phyloP scores from a whole-genome alignment of 106 monocot species.

The Hemerocallis citrina region DNA sequence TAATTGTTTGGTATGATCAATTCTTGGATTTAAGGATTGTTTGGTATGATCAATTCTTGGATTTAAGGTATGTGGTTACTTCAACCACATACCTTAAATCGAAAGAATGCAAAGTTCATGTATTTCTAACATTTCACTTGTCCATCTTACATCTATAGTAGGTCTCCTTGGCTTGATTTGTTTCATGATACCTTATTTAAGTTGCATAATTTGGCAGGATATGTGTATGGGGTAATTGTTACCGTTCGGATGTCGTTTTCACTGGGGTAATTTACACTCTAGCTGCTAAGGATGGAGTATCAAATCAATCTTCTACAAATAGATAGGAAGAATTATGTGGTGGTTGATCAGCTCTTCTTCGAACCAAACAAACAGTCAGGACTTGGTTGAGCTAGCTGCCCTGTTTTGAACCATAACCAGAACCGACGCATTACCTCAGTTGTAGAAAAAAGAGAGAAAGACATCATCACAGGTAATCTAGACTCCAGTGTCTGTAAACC shows the following conservation, averaged over 20 bases:
- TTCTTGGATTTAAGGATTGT: too few relatives aligned
- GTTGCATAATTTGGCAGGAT: too few relatives aligned
- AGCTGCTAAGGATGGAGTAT: background rate
- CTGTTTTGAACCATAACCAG: constrained; percentile 1
- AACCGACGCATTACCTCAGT: background rate
- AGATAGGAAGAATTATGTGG: background rate
- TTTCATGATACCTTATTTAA: too few relatives aligned
- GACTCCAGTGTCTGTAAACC: background rate
- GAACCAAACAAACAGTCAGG: background rate
- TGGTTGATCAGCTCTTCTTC: constrained; percentile 8
- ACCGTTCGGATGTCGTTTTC: constrained; percentile 5
- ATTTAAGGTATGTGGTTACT: too few relatives aligned
- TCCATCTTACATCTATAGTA: too few relatives aligned
- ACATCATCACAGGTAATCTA: background rate
- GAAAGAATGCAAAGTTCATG: too few relatives aligned
- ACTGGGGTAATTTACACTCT: constrained; percentile 4
- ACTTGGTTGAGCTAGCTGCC: constrained; percentile 2
- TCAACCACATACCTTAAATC: too few relatives aligned
- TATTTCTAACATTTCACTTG: too few relatives aligned
- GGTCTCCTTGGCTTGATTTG: too few relatives aligned
- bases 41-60: too few relatives aligned
- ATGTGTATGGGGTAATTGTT: too few relatives aligned
- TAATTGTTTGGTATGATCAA: too few relatives aligned
- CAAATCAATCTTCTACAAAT: background rate
- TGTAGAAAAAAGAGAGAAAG: background rate